These are phyloP conservation scores for Encephalitozoon romaleae DNA, from an alignment of 371 early-diverging fungal species.

Conservation along the genomic window DNA sequence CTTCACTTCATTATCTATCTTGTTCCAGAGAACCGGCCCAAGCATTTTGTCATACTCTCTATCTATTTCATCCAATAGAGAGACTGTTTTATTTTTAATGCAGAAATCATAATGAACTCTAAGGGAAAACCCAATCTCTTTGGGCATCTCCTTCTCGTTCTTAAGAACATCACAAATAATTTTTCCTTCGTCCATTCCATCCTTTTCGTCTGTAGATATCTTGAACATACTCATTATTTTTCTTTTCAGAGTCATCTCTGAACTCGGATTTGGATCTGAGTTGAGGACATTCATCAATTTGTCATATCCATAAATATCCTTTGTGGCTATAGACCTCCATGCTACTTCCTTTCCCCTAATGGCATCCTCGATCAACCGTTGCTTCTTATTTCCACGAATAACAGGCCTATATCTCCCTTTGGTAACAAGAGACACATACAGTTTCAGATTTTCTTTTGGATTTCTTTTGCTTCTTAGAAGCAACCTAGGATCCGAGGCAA, in stretches of 20 bases:
- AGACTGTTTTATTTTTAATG: not conserved
- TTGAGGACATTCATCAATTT: not conserved
- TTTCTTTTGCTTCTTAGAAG: not conserved
- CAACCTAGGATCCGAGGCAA: not conserved
- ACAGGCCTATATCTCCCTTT: not conserved
- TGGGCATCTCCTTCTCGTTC: not conserved
- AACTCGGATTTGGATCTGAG: not conserved
- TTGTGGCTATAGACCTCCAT: not conserved
- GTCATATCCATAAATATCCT: slow-evolving; percentile 4
- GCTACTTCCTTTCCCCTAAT: not conserved
- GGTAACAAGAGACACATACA: slow-evolving; percentile 10
- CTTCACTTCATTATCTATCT: not conserved
- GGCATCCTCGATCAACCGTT: not conserved
- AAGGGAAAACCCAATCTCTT: not conserved
- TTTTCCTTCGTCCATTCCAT: not conserved
- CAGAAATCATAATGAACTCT: slow-evolving; percentile 2
- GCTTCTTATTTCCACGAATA: not conserved
- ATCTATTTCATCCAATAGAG: not conserved
- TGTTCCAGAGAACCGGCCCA: not conserved
- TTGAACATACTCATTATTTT: not conserved
- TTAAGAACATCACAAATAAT: not conserved
- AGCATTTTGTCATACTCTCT: slow-evolving; percentile 6
- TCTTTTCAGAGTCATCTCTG: not conserved
- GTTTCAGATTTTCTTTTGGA: not conserved
- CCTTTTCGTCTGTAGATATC: not conserved